phyloP scores from a whole-genome alignment of 192 early-diverging fungal genomes.

The Rhizoclosmatium globosum region DNA sequence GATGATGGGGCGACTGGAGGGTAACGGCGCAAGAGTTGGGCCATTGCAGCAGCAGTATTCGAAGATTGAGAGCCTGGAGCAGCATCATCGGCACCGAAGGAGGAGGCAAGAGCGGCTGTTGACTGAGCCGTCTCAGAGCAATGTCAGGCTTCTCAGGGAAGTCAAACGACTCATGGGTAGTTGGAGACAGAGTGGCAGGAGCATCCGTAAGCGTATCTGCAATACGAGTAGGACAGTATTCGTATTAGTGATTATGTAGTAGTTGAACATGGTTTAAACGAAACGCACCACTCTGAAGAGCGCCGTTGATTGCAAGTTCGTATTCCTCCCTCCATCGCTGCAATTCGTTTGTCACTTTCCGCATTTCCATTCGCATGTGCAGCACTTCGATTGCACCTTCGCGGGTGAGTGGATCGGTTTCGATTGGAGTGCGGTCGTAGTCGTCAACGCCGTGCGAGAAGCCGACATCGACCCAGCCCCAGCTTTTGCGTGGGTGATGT shows the following conservation, averaged over 20 bases:
- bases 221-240: no score
- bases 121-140: slow-evolving; percentile 20
- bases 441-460: slow-evolving; percentile 35
- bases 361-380: slow-evolving; percentile 36
- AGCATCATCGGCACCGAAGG: background rate
- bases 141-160: background rate
- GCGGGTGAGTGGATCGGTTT: slow-evolving; percentile 32
- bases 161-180: background rate
- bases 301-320: slow-evolving; percentile 12
- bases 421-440: slow-evolving; percentile 39
- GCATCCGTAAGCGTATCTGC: background rate
- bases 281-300: background rate
- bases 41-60: background rate
- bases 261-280: background rate
- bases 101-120: background rate
- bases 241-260: no score
- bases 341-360: slow-evolving; percentile 25
- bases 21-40: background rate
- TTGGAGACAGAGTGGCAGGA: background rate
- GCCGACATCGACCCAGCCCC: slow-evolving; percentile 41
- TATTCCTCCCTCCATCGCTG: slow-evolving; percentile 35
- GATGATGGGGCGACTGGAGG: background rate
- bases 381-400: slow-evolving; percentile 38
- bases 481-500: background rate
- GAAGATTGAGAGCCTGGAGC: background rate